phyloP scores from a whole-genome alignment of 2,329 filamentous ascomycete species.

The Paradendryphiella salina region DNA sequence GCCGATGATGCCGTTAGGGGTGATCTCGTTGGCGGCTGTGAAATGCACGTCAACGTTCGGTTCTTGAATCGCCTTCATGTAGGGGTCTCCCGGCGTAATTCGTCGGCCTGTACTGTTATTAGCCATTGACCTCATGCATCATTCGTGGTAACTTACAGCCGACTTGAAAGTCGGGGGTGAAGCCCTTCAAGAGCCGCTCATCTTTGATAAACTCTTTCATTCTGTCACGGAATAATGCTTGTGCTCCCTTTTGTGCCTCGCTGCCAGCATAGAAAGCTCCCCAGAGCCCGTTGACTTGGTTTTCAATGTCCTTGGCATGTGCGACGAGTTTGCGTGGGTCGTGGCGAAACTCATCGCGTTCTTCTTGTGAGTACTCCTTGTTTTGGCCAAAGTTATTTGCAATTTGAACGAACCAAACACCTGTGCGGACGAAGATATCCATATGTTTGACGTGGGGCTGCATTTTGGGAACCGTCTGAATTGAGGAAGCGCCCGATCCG shows the following conservation, averaged over 20 bases:
- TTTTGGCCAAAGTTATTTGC: constrained; percentile 53
- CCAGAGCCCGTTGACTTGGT: constrained; percentile 55
- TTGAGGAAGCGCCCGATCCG: constrained; percentile 51
- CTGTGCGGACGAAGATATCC: constrained; percentile 54
- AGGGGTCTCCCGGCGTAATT: constrained; percentile 56
- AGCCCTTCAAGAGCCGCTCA: constrained; percentile 53
- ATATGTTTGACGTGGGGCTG: constrained; percentile 53
- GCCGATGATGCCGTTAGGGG: constrained; percentile 52
- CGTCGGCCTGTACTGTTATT: constrained; percentile 36
- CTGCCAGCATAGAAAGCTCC: constrained; percentile 51
- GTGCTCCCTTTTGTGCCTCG: constrained; percentile 47
- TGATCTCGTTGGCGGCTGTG: constrained; percentile 51
- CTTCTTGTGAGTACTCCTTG: constrained; percentile 50
- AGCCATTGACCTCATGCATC: not conserved
- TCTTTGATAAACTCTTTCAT: constrained; percentile 59
- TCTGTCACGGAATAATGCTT: constrained; percentile 47
- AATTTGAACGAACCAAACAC: constrained; percentile 52
- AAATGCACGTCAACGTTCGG: constrained; percentile 57
- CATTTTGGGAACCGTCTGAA: constrained; percentile 54
- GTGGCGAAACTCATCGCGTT: constrained; percentile 50
- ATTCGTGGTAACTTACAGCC: constrained; percentile 42
- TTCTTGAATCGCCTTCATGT: constrained; percentile 56
- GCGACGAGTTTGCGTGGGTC: constrained; percentile 50
- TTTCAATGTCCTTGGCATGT: constrained; percentile 53
- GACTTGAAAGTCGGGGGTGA: constrained; percentile 52